A percentile compares a stretch with the other conserved stretches of the same genome.
Evolutionary conservation across 2,329 filamentous ascomycete genomes (phyloP).

Genomic region (Teratosphaeriaceae sp.): DNA sequence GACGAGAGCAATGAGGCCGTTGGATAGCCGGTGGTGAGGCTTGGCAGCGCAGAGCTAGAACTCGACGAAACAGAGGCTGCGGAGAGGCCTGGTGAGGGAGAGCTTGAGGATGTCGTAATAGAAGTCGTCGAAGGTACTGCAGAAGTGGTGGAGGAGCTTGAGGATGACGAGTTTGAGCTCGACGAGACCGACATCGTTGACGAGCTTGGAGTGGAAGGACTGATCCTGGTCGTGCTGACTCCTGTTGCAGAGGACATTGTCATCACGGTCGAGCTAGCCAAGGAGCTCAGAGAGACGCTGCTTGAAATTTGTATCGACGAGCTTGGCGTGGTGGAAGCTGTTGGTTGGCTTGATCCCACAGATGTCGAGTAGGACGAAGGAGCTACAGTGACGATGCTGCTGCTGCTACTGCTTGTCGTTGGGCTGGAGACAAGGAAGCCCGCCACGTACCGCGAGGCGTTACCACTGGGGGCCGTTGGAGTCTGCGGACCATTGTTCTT

Average conservation of each 20-base stretch:
- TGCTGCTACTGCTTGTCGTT: neutral
- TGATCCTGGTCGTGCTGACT: neutral
- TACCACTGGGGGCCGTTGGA: neutral
- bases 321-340: no score
- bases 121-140: no score
- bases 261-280: no score
- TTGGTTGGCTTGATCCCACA: no score
- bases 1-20: no score
- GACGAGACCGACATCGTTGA: neutral
- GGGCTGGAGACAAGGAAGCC: neutral
- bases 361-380: neutral
- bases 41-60: no score
- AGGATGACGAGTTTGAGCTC: neutral
- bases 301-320: no score
- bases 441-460: neutral
- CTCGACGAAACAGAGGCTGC: no score
- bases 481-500: slow-evolving; percentile 5
- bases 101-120: no score
- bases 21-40: no score
- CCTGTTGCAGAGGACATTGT: no score
- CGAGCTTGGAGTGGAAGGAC: neutral
- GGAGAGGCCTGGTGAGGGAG: no score
- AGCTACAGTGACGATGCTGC: neutral
- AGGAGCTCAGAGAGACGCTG: neutral
- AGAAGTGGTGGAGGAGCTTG: neutral